Base-by-base conservation (phyloP, 1,139 yeast genomes). In the Lodderomyces beijingensis region DNA sequence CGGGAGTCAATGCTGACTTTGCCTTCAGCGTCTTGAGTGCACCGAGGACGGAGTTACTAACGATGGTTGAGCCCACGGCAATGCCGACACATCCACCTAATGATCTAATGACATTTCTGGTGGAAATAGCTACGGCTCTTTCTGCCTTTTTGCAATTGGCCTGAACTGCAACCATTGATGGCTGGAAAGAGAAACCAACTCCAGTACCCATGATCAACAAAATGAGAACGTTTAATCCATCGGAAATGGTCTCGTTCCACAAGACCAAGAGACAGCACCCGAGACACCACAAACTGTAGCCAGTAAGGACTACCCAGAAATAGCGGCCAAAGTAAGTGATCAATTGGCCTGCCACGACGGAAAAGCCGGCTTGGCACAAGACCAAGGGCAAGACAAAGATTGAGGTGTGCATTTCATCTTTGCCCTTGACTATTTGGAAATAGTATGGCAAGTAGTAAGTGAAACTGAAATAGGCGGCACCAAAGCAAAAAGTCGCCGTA, bases 101-200 rank as follows among this genome's bases (percentile, higher is more conserved):
- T 1, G 74, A 66, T 38, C 81, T 51, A 31, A 72, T 42, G 8
- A 74, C 70, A 42, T 74, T 74, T 47, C 81, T 58, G 1, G 76
- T 62, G 3, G 78, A 64, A 7, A 74, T 74, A 7, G 74, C 74
- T 9, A 74, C 77, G 0, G 81, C 79, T 29, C 81, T 51, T 40
- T 75, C 79, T 1, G 70, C 57, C 32, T 63, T 64, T 25, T 49
- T 56, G 6, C 76, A 63, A 35, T 73, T 74, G 1, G 80, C 77
- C 47, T 72, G 77, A 2, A 66, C 67, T 1, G 79, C 79, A 6
- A 74, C 68, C 60, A 75, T 59, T 0, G 77, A 66, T 5, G 61
- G 62, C 32, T 56, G 60, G 44, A 56, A 56, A 3, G 55, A 48
- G 27, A 41, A 49, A 1, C 59, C 62, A 11, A 53, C 51, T 1